Evolutionary conservation across 73 alveolate genomes (phyloP).

Genomic region (Loxodes magnus): DNA sequence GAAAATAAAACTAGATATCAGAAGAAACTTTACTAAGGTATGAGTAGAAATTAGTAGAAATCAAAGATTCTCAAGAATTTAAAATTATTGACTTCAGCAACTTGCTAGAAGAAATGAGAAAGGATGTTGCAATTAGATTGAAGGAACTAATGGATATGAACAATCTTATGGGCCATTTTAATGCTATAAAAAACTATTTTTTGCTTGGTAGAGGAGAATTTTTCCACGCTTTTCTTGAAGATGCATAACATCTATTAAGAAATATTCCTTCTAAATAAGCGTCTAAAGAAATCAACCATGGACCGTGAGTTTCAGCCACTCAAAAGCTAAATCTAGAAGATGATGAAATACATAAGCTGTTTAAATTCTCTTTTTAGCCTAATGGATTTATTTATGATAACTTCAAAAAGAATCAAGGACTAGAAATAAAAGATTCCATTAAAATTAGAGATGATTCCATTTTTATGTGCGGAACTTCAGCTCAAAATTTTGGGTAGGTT

Average conservation of each 20-base stretch:
- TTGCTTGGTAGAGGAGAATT: conserved; percentile 79
- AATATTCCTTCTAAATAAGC: conserved; percentile 59
- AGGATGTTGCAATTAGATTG: conserved; percentile 63
- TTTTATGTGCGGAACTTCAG: too few species aligned
- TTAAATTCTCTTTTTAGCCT: too few species aligned
- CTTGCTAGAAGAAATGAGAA: conserved; percentile 66
- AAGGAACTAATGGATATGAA: conserved; percentile 74
- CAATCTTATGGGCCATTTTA: conserved; percentile 53
- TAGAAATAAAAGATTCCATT: too few species aligned
- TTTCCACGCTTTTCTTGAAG: conserved; percentile 59
- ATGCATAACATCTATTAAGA: conserved; percentile 49
- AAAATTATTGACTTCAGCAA: too few species aligned
- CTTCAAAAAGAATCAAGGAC: too few species aligned
- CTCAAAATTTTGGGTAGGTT: too few species aligned
- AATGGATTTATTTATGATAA: too few species aligned
- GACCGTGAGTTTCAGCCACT: conserved; percentile 29
- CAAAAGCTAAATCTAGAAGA: conserved; percentile 33
- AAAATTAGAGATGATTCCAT: too few species aligned
- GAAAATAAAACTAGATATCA: conserved; percentile 45
- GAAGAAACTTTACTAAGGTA: too few species aligned
- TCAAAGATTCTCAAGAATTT: too few species aligned
- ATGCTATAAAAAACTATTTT: conserved; percentile 62
- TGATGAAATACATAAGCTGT: too few species aligned
- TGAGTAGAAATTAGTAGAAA: too few species aligned
- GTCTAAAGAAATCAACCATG: conserved; percentile 30